A percentile compares a stretch with the other conserved stretches of the same genome.
Conservation (phyloP, 2,329 filamentous ascomycete species). For the Tolypocladium cylindrosporum region DNA sequence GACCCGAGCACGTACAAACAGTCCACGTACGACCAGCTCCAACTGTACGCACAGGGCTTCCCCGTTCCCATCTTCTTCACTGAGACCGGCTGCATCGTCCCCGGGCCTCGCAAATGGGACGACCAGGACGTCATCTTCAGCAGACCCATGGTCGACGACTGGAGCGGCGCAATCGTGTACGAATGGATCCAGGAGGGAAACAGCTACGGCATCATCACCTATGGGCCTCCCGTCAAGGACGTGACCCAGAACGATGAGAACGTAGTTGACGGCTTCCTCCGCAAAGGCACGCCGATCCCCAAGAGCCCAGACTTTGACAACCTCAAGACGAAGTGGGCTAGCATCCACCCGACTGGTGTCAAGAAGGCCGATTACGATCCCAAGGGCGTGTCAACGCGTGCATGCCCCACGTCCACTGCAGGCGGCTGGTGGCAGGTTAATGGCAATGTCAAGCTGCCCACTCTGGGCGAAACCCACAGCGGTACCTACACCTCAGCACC, state of each 20-base stretch:
- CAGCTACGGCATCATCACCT: constrained; percentile 71
- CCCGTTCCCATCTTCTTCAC: constrained; percentile 85
- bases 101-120: constrained; percentile 50
- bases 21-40: constrained; percentile 61
- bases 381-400: constrained; percentile 47
- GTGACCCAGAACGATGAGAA: constrained; percentile 41
- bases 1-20: constrained; percentile 45
- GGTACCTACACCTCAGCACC: constrained; percentile 12
- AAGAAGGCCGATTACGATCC: constrained; percentile 55
- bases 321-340: constrained; percentile 67
- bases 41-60: constrained; percentile 57
- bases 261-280: constrained; percentile 55
- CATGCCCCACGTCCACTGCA: constrained; percentile 60
- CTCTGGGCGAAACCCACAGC: constrained; percentile 45
- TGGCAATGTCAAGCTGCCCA: constrained; percentile 59
- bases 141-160: constrained; percentile 56
- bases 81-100: constrained; percentile 73
- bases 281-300: constrained; percentile 64
- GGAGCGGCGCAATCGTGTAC: constrained; percentile 75
- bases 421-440: constrained; percentile 74
- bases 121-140: constrained; percentile 74
- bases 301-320: constrained; percentile 70
- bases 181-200: constrained; percentile 86
- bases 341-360: constrained; percentile 59
- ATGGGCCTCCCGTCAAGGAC: constrained; percentile 50